phyloP scores from a whole-genome alignment of 2,329 filamentous ascomycete genomes.

The Trichoderma sp. region DNA sequence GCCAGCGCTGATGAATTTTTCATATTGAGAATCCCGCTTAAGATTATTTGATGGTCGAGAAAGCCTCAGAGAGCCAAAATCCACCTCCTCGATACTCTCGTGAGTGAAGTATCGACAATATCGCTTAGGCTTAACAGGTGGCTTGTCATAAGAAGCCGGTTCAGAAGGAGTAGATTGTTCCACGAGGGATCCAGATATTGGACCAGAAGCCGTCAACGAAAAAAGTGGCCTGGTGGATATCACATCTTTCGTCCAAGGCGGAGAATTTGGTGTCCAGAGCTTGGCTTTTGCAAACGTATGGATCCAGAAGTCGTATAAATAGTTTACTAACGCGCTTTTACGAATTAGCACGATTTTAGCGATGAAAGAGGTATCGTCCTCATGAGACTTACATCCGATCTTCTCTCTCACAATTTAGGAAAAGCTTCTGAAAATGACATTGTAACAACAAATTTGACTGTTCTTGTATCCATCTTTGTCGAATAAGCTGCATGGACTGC shows the following conservation, averaged over 20 bases:
- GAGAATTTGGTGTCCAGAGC: neutral
- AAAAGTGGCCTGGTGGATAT: neutral
- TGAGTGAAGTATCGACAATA: neutral
- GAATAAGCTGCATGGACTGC: neutral
- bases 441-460: neutral
- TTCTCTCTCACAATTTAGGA: neutral
- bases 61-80: neutral
- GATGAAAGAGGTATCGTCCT: too few species aligned
- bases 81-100: neutral
- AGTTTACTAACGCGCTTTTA: neutral
- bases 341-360: neutral
- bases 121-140: neutral
- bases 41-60: too few species aligned
- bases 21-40: too few species aligned
- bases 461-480: neutral
- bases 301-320: neutral
- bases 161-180: too few species aligned
- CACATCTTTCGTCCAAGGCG: neutral
- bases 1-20: too few species aligned
- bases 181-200: too few species aligned
- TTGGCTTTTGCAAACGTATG: neutral
- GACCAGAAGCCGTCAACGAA: neutral
- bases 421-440: neutral
- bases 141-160: neutral
- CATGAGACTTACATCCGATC: neutral